Percentiles rank a stretch among this genome's conserved stretches.
Evolutionary conservation across 1,284 basidiomycete species (phyloP).

Genomic region (Phlebopus sp.): DNA sequence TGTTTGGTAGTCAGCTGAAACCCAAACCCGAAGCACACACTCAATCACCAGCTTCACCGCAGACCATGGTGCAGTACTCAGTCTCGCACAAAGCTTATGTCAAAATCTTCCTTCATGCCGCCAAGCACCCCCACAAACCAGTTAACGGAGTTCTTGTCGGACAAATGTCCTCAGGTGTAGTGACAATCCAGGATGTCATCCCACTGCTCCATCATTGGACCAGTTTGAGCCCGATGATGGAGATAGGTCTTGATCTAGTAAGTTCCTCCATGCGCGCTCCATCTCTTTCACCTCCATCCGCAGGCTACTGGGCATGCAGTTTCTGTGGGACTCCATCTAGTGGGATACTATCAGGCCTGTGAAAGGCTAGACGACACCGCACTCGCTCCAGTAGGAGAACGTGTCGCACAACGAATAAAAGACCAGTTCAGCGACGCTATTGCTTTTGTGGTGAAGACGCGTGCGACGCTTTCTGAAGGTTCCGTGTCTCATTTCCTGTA

Average conservation of each 20-base stretch:
- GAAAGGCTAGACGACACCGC: conserved; percentile 56
- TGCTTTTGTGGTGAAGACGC: conserved; percentile 55
- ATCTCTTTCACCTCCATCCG: conserved; percentile 2
- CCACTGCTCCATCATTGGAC: conserved; percentile 82
- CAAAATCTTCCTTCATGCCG: conserved; percentile 68
- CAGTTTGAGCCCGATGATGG: conserved; percentile 74
- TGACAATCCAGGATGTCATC: conserved; percentile 59
- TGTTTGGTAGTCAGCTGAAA: too few species aligned
- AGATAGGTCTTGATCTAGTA: conserved; percentile 73
- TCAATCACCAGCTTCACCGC: not conserved
- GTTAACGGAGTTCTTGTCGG: conserved; percentile 71
- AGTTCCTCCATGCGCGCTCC: conserved; percentile 22
- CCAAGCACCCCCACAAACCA: conserved; percentile 66
- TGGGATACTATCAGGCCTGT: conserved; percentile 74
- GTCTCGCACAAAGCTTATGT: conserved; percentile 57
- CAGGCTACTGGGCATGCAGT: conserved; percentile 59
- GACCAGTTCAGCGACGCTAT: conserved; percentile 53
- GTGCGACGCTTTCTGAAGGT: conserved; percentile 6
- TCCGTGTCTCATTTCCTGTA: conserved; percentile 7
- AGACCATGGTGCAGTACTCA: conserved; percentile 43
- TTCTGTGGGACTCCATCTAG: conserved; percentile 45
- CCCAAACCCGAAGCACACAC: too few species aligned
- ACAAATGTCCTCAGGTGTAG: conserved; percentile 33
- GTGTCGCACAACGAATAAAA: conserved; percentile 51
- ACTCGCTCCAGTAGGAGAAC: conserved; percentile 63